Base-by-base conservation (phyloP, 164 flowering plant species). In the Chloranthus sessilifolius region DNA sequence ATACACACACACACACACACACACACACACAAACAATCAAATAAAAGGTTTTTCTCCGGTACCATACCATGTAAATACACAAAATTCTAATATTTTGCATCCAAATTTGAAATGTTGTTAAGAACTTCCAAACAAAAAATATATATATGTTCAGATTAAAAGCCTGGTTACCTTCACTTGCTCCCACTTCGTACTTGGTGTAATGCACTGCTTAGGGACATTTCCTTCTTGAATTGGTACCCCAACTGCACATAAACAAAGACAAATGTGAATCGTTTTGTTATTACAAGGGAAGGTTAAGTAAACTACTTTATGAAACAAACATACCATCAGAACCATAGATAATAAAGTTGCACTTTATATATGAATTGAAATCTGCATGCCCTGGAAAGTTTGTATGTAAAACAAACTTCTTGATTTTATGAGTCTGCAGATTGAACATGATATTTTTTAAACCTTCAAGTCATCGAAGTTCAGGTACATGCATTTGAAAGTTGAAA, bases 361-460 rank as follows among this genome's bases (percentile, higher is more conserved):
- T 82, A 66, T 92, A 92, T 29, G 98, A 85, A 56, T 88, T 92
- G 49, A 92, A 92, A 68, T 92, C 94, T 22, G 96, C 82, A 67
- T 92, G 98, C 60, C 98, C 98, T 49, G 96, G 96, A 68, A 75
- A 92, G 70, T 92, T 92, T 17, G 98, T 85, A 45, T 88, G 98
- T 61, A 92, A 59, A 49, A 92, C 96, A 64, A 92, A 92, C 79
- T 92, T 92, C 67, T 88, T 92, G 60, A 88, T 76, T 65, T 76
- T 88, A 62, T 92, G 96, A 35, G 85, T 83, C 98, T 92, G 89
- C 81, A 70, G 49, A 67, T 50, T 15, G 28, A 54, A 63, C 29
- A 67, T 14, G 33, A 45, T 11, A 20, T 15, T 15, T 3, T 36
- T 37, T 12, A 16, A 33, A 36, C 20, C 2, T 20, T 33, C 40